Percentiles rank a stretch among this genome's conserved stretches.
These are phyloP conservation scores for Curvularia lunata DNA, from an alignment of 2,329 filamentous ascomycete genomes.

Conservation along the genomic window DNA sequence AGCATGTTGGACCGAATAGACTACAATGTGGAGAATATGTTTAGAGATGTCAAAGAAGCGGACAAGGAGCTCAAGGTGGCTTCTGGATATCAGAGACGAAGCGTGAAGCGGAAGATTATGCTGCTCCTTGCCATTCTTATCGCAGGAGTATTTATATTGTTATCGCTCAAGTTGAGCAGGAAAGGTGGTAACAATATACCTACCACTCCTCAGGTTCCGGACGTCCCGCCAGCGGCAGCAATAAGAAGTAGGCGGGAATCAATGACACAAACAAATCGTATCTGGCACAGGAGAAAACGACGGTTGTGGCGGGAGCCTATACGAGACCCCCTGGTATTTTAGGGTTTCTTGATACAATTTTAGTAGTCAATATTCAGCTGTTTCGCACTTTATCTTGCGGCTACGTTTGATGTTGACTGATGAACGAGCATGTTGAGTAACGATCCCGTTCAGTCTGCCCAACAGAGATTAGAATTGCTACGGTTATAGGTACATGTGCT, in stretches of 20 bases:
- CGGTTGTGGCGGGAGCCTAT: slow-evolving; percentile 35
- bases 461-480: background rate
- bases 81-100: slow-evolving; percentile 84
- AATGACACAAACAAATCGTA: slow-evolving; percentile 28
- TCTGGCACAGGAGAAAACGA: slow-evolving; percentile 47
- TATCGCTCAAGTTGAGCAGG: slow-evolving; percentile 76
- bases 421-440: too few relatives aligned
- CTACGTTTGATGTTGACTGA: background rate
- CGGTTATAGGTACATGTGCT: too few relatives aligned
- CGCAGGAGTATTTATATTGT: slow-evolving; percentile 83
- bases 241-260: slow-evolving; percentile 26
- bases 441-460: too few relatives aligned
- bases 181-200: slow-evolving; percentile 39
- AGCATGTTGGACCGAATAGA: slow-evolving; percentile 60
- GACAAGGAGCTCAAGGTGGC: slow-evolving; percentile 90
- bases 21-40: slow-evolving; percentile 96
- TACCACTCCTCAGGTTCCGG: slow-evolving; percentile 25
- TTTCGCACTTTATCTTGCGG: slow-evolving; percentile 5
- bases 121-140: slow-evolving; percentile 85
- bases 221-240: slow-evolving; percentile 27
- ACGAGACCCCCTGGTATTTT: slow-evolving; percentile 18
- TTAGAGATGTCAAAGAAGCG: slow-evolving; percentile 88
- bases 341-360: background rate
- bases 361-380: slow-evolving; percentile 19
- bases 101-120: slow-evolving; percentile 91